Evolutionary conservation across 2,329 filamentous ascomycete genomes (phyloP), one percentile per base, ranked within the genome.

Genomic region (Trichoderma cornu-damae): DNA sequence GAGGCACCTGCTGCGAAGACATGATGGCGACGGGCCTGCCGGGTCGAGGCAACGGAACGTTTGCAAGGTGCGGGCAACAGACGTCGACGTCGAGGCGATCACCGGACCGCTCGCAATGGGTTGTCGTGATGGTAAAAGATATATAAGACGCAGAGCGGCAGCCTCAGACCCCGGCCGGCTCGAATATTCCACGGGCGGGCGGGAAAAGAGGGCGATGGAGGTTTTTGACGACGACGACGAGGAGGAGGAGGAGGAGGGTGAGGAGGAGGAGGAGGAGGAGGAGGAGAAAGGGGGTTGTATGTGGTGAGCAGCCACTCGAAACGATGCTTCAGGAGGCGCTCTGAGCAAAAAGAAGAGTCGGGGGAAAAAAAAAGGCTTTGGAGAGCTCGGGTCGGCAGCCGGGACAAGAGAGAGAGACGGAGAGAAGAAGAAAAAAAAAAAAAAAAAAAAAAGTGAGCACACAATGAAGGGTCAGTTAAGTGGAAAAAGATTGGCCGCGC

Each of bases 1-100:
- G 83, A 50, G 78, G 79, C 55, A 68, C 62, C 62, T 71, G 71
- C 65, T 74, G 73, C 57, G 73, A 67, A 65, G 73, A 67, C 73
- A 74, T 75, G 66, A 63, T 69, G 60, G 52, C 63, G 64, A 61
- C 59, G 61, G 59, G 57, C 48, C 44, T 51, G 48, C 52, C 50
- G 61, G 59, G 58, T 63, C 57, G 60, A 57, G 61, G 61, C 61
- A 62, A 64, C 51, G 51, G 60, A n/a, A 49, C 59, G 51, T 35
- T 48, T 59, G 54, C 59, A 51, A 34, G 47, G 22, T 32, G 58
- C 49, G 34, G 48, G 47, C 60, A 58, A 46, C 42, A 49, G 48
- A 37, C 20, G 46, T 64, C 59, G 55, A 60, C 40, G 55, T 28
- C 44, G 32, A 42, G 43, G 46, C 52, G 57, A 57, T 58, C 54